Conservation (phyloP, 1,284 basidiomycete genomes). For the Anthracocystis setariae region DNA sequence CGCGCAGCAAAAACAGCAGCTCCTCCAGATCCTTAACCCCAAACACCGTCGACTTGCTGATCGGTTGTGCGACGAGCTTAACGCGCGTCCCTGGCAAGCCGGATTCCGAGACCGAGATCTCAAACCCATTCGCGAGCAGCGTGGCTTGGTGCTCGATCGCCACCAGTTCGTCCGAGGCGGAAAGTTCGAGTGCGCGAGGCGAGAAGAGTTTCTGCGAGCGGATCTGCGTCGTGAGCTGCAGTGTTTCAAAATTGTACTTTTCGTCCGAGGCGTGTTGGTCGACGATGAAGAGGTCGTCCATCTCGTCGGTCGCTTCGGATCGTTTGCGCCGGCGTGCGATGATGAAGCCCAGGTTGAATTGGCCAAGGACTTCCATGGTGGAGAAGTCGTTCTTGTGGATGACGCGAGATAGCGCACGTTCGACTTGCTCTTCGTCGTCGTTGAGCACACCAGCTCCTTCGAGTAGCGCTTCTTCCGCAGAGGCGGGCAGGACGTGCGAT, state of each 20-base stretch:
- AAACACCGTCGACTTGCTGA: constrained; percentile 89
- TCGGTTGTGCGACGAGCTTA: constrained; percentile 82
- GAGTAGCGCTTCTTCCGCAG: constrained; percentile 42
- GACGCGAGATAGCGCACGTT: constrained; percentile 80
- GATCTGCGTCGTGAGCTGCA: constrained; percentile 87
- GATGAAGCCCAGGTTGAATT: constrained; percentile 97
- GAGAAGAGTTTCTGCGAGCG: constrained; percentile 84
- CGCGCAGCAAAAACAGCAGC: constrained; percentile 83
- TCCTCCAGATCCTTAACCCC: constrained; percentile 88
- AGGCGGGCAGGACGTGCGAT: constrained; percentile 4
- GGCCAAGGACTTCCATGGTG: constrained; percentile 85
- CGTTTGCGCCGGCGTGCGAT: constrained; percentile 75
- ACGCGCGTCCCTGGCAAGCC: constrained; percentile 73
- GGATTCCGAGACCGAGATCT: constrained; percentile 73
- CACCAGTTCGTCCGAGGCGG: constrained; percentile 87
- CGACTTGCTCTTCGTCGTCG: constrained; percentile 74
- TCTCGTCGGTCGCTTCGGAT: constrained; percentile 13
- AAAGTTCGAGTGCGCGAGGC: constrained; percentile 83
- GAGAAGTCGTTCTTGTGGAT: constrained; percentile 89
- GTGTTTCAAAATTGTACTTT: constrained; percentile 96
- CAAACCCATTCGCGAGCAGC: constrained; percentile 87
- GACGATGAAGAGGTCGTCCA: constrained; percentile 81
- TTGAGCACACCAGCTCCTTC: constrained; percentile 74
- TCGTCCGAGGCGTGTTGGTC: constrained; percentile 83
- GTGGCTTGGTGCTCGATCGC: constrained; percentile 86